Evolutionary conservation across 2,329 filamentous ascomycete species (phyloP), one percentile per base, ranked within the genome.

Genomic region (Cladosporium austrohemisphaericum): DNA sequence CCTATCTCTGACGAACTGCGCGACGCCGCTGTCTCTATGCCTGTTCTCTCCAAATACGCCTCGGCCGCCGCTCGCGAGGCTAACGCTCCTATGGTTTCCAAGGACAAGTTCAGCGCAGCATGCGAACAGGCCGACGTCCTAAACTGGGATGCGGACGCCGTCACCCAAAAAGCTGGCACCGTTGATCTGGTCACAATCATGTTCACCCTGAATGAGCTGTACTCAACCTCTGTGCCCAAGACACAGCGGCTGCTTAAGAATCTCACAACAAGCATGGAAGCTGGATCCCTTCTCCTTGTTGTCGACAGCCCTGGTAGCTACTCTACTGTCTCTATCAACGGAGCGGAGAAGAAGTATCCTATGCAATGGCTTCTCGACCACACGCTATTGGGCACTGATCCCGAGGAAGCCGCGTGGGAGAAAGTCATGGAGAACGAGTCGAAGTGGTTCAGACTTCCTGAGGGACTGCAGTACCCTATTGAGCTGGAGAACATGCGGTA

Each of bases 131-230:
- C 70, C 20, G 78, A 84, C 59, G 64, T 81, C 2, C 69, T 84
- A 0, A 60, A 63, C 2, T 60, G 72, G 11, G 61, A 68, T 2
- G 55, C 80, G 1, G 45, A 56, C 3, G 49, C 56, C 0, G 29
- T 69, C 4, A 58, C 70, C 4, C 29, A 57, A 4, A 55, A 57
- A 5, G 31, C 32, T 5, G 16, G 32, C 13, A 11, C 18, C 1
- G 63, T 66, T 1, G 56, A 67, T 25, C 55, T 96, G 1, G 74
- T 95, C 13, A 95, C 91, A 0, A 71, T 97, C 9, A 81, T 97
- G 70, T 98, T 97, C 74, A 96, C 92, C 0, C 78, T 97, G 38
- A 97, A 97, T 67, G 93, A 98, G 69, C 81, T 98, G 0, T 97
- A 96, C 72, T 85, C 87, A 0, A 75, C 80, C 0, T 88, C 84